phyloP scores from a whole-genome alignment of 2,329 filamentous ascomycete genomes.

The Colletotrichum liriopes region DNA sequence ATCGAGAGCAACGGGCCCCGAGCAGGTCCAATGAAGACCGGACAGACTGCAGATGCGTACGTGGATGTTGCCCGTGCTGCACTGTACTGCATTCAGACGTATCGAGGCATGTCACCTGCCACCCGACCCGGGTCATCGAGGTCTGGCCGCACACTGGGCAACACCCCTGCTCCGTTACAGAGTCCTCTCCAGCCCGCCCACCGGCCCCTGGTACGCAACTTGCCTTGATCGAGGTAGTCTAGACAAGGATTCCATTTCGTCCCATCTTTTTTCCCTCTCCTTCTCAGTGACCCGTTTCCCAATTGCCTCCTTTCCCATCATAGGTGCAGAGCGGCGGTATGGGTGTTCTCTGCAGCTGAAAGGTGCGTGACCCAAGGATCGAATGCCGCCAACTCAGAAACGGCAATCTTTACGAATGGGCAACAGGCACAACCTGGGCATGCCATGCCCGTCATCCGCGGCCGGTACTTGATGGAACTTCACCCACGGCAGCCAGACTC shows the following conservation, averaged over 20 bases:
- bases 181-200: conserved; percentile 11
- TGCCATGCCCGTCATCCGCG: conserved; percentile 11
- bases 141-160: background rate
- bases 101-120: conserved; percentile 23
- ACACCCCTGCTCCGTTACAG: background rate
- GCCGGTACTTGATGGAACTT: conserved; percentile 22
- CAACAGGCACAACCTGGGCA: conserved; percentile 21
- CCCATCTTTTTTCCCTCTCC: conserved; percentile 23
- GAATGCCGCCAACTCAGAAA: conserved; percentile 33
- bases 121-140: conserved; percentile 15
- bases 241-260: conserved; percentile 24
- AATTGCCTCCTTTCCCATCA: conserved; percentile 12
- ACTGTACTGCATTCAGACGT: background rate
- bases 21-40: background rate
- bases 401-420: conserved; percentile 40
- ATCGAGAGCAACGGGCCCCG: background rate
- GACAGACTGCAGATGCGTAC: background rate
- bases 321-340: conserved; percentile 11
- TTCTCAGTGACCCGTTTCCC: conserved; percentile 16
- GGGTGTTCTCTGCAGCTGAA: conserved; percentile 11
- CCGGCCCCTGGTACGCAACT: conserved; percentile 1
- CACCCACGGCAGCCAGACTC: conserved; percentile 20
- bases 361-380: background rate
- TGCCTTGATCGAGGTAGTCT: conserved; percentile 2
- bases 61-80: background rate